Evolutionary conservation across 116 monocot species (phyloP).

Genomic region (Papilionanthe hybrid): DNA sequence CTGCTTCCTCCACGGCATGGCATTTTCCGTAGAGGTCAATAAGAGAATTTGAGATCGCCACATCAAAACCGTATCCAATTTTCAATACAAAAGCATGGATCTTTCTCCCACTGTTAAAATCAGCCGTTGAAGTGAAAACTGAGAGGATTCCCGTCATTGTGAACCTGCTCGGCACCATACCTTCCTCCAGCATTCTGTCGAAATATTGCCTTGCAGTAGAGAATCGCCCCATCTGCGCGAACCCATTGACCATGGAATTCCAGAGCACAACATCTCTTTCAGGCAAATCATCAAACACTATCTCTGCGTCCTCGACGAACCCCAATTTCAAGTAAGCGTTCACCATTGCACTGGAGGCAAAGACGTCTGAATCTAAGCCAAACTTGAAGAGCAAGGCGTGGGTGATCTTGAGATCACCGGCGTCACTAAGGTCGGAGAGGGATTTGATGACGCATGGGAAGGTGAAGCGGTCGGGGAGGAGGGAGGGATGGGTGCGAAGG

Average conservation of each 20-base stretch:
- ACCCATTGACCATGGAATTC: conserved; percentile 76
- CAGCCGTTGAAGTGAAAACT: conserved; percentile 18
- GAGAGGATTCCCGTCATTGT: conserved; percentile 20
- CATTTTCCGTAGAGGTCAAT: conserved; percentile 60
- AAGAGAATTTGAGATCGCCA: conserved; percentile 10
- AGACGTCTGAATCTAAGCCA: conserved; percentile 31
- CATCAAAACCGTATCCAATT: conserved; percentile 4
- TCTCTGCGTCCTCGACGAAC: conserved; percentile 27
- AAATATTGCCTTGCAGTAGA: conserved; percentile 3
- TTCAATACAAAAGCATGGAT: conserved; percentile 20
- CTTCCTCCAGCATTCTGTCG: conserved; percentile 6
- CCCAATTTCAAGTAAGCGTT: conserved; percentile 70
- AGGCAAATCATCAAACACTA: conserved; percentile 44
- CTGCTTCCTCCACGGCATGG: conserved; percentile 32
- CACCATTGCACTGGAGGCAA: conserved; percentile 49
- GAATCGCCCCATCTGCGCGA: conserved; percentile 46
- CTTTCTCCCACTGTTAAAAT: conserved; percentile 9
- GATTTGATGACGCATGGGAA: conserved; percentile 74
- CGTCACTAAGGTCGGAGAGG: conserved; percentile 40
- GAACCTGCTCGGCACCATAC: conserved; percentile 7
- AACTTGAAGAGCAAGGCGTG: conserved; percentile 32
- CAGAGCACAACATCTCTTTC: conserved; percentile 58
- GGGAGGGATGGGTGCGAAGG: conserved; percentile 41
- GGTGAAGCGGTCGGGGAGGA: conserved; percentile 73
- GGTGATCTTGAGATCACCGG: conserved; percentile 19